Evolutionary conservation across 2,329 filamentous ascomycete species (phyloP), one percentile per base, ranked within the genome.

Genomic region (Trichoderma aggressivum): DNA sequence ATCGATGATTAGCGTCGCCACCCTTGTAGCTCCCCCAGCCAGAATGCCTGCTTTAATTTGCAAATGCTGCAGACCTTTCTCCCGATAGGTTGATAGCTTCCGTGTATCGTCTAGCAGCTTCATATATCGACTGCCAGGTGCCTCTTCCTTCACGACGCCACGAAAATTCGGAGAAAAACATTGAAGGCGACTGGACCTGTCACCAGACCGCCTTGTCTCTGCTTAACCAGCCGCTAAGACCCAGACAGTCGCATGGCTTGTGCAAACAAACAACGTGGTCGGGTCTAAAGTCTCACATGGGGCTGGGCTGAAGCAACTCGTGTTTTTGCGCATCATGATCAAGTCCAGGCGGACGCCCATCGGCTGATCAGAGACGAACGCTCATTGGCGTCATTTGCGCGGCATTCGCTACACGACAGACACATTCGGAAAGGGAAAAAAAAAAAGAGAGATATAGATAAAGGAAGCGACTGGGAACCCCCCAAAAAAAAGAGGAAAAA

Each of bases 221-320:
- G 53, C 24, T 43, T 56, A 28, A 58, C 43, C 34, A 61, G 68
- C 68, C 59, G 56, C 55, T 34, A 59, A 59, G 56, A 59, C 56
- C n/a, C 21, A 53, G 32, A 24, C 26, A 60, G 56, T 26, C 60
- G 50, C 60, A 70, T 70, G 60, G 59, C 68, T 32, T 21, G 30
- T 34, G 56, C 56, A 53, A 24, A 55, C 32, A 34, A 24, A 24
- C 61, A 67, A 43, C 53, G 64, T 39, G 34, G 50, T 36, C 61
- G 55, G 55, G 32, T 43, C 64, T 71, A 65, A 55, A 67, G 56
- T 61, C 62, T 67, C 70, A 71, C 70, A 67, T 67, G 70, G 8
- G 53, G 39, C 43, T 50, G 36, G 26, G 39, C 39, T 32, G 65
- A 58, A 62, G 24, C 16, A 16, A 34, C 68, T 43, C 24, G 43